These are phyloP conservation scores for Colletotrichum spaethianum DNA, from an alignment of 2,329 filamentous ascomycete species.

Conservation along the genomic window DNA sequence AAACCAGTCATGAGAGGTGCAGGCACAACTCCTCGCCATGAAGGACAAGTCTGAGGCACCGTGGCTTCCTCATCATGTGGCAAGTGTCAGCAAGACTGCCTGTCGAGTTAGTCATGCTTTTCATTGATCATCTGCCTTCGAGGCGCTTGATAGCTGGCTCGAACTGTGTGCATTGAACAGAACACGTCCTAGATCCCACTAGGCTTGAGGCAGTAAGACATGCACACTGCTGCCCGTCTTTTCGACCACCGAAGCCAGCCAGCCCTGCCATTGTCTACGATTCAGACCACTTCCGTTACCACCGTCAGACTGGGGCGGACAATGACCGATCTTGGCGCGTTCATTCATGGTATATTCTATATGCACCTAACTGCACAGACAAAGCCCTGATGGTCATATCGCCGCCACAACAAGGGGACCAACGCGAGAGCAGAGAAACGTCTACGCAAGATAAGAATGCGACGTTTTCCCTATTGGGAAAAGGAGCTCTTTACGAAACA, in stretches of 20 bases:
- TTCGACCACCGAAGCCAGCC: background rate
- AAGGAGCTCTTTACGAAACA: background rate
- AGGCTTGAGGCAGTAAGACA: background rate
- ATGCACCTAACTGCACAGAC: constrained; percentile 1
- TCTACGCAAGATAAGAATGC: constrained; percentile 22
- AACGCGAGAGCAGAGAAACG: background rate
- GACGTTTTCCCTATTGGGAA: constrained; percentile 11
- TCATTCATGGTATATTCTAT: background rate
- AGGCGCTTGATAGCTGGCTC: background rate
- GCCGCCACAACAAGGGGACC: background rate
- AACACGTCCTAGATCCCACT: background rate
- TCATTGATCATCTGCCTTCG: background rate
- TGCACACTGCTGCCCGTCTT: background rate
- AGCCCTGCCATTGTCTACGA: background rate
- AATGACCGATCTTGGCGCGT: background rate
- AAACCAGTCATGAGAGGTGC: too few species aligned
- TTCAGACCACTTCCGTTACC: background rate
- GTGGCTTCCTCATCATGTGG: too few species aligned
- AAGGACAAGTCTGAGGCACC: too few species aligned
- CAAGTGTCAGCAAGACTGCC: too few species aligned
- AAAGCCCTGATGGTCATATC: background rate
- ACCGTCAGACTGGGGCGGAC: background rate
- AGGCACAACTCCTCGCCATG: too few species aligned
- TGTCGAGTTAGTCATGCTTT: background rate
- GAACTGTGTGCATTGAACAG: background rate